Evolutionary conservation across 331 rosid species (phyloP).

Genomic region (Acacia pycnantha): DNA sequence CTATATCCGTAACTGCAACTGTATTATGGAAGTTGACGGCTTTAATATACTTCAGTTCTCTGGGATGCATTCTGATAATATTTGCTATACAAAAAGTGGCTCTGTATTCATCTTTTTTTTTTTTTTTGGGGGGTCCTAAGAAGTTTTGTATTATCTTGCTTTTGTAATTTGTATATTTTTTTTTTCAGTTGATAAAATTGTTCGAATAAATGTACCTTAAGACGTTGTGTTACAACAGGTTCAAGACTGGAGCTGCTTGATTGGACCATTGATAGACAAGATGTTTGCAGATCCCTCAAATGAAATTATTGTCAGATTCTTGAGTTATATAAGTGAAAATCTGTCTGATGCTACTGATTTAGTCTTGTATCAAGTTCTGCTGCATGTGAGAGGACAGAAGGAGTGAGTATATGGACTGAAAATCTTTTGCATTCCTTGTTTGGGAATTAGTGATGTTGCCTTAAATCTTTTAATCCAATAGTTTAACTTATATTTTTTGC

Average conservation of each 20-base stretch:
- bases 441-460: conserved; percentile 3
- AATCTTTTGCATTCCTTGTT: conserved; percentile 17
- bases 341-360: conserved; percentile 67
- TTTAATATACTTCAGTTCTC: conserved; percentile 21
- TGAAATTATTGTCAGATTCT: conserved; percentile 66
- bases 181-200: conserved; percentile 12
- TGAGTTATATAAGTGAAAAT: conserved; percentile 70
- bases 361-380: conserved; percentile 62
- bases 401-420: conserved; percentile 51
- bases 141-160: conserved; percentile 14
- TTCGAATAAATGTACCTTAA: conserved; percentile 12
- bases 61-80: conserved; percentile 6
- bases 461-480: conserved; percentile 13
- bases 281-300: conserved; percentile 93
- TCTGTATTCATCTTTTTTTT: background rate
- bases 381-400: conserved; percentile 55
- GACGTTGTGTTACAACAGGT: conserved; percentile 50
- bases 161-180: background rate
- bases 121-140: background rate
- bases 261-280: conserved; percentile 81
- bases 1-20: conserved; percentile 9
- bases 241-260: conserved; percentile 67
- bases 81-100: conserved; percentile 1
- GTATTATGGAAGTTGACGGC: conserved; percentile 16
- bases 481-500: background rate